Base-by-base conservation (phyloP, 129 eudicot genomes). In the Kitagawia praeruptora region DNA sequence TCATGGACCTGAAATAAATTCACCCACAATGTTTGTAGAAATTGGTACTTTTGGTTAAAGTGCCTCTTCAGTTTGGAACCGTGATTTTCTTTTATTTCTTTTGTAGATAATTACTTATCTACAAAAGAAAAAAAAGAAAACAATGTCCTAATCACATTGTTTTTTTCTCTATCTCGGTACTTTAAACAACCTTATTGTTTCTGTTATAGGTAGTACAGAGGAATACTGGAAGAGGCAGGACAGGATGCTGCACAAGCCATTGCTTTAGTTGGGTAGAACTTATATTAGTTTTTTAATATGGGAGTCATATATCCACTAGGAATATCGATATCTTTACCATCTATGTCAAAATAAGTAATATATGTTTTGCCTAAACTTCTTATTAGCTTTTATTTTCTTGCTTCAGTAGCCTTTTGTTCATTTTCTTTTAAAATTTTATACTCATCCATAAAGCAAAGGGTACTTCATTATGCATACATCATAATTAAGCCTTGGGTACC, bases 191-290 rank as follows among this genome's bases (percentile, higher is more conserved):
- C 25, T 37, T 19, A 6, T 4, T 71, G 23, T 49, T 48, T 71
- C 21, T 53, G 58, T 81, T 82, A 70, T 75, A 96, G 99, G 99
- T 79, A 96, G 98, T 81, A 92, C 99, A 70, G 92, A 90, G 81
- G 99, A 96, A 84, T 92, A 90, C 81, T 96, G 99, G 99, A 86
- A 80, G 85, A 89, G 99, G 83, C 90, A 87, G 85, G 99, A 96
- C n/a, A n/a, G n/a, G n/a, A n/a, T 86, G 97, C 98, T 79, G 99
- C 99, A 61, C 91, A 83, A 79, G 99, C 89, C 39, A 86, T 96
- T 85, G 98, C 99, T 83, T 88, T 82, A 87, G 99, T 93, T 85
- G 85, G 89, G 96, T 87, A 85, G 47, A 66, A 76, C 81, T 74
- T 70, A 64, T 31, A 74, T 74, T 58, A 74, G 7, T 34, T 66